Conservation (phyloP, 345 rosid genomes). For the Eucalyptus lansdowneana region DNA sequence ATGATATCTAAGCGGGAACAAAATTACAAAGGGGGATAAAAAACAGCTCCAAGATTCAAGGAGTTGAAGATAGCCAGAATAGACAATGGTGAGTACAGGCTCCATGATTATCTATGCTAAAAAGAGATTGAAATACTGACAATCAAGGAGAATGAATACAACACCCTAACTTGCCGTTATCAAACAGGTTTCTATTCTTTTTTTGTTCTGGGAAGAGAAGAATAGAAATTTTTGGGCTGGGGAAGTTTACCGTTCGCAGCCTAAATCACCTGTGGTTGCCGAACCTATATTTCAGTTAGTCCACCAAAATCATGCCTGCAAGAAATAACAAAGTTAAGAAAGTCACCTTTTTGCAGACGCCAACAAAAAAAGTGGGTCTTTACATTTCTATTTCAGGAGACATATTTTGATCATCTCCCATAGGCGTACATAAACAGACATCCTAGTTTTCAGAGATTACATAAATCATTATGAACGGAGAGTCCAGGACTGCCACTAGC, state of each 20-base stretch:
- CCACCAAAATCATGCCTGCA: constrained; percentile 2
- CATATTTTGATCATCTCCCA: not conserved
- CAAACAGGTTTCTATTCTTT: too few relatives aligned
- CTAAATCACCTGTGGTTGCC: not conserved
- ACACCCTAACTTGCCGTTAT: too few relatives aligned
- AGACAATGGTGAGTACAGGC: not conserved
- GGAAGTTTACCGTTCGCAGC: too few relatives aligned
- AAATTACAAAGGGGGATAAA: not conserved
- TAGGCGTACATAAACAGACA: not conserved
- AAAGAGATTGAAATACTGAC: not conserved
- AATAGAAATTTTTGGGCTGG: too few relatives aligned
- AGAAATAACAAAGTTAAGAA: not conserved
- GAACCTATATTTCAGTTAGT: not conserved
- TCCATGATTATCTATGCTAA: not conserved
- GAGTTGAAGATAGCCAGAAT: not conserved
- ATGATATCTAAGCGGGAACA: not conserved
- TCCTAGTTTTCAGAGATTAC: not conserved
- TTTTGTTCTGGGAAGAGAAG: too few relatives aligned
- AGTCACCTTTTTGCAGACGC: not conserved
- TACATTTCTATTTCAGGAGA: not conserved
- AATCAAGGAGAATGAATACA: not conserved
- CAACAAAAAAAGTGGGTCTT: not conserved
- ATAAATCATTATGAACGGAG: not conserved
- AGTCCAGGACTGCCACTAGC: not conserved
- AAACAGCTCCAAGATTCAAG: not conserved